Conservation (phyloP, 345 rosid species). For the Lumnitzera littorea region DNA sequence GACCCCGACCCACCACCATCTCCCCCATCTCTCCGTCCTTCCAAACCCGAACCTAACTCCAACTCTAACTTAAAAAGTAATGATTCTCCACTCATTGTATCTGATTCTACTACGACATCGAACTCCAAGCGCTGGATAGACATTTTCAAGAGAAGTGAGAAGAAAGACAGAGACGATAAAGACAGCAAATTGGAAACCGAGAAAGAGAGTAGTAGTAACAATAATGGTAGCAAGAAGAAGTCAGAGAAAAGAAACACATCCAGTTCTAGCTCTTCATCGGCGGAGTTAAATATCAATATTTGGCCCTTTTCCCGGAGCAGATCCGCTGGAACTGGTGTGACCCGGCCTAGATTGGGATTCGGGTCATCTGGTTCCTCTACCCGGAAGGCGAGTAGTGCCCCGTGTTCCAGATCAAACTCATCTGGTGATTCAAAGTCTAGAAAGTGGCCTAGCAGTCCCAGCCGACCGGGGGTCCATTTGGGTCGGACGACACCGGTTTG, state of each 20-base stretch:
- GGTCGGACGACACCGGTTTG: constrained; percentile 75
- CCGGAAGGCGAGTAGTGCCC: constrained; percentile 74
- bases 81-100: constrained; percentile 8
- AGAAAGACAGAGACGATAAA: constrained; percentile 25
- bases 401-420: constrained; percentile 76
- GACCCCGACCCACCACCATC: neutral
- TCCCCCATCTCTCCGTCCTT: neutral
- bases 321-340: constrained; percentile 57
- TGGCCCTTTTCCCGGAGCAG: constrained; percentile 88
- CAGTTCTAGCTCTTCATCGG: constrained; percentile 14
- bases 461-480: constrained; percentile 56
- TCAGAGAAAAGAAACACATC: constrained; percentile 19
- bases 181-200: constrained; percentile 17
- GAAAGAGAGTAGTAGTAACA: constrained; percentile 18
- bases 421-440: constrained; percentile 49
- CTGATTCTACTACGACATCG: constrained; percentile 14
- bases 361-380: constrained; percentile 6
- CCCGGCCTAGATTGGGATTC: constrained; percentile 45
- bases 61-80: constrained; percentile 6
- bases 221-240: constrained; percentile 27
- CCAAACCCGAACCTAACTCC: constrained; percentile 14
- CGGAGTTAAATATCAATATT: constrained; percentile 65
- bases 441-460: constrained; percentile 64
- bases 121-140: constrained; percentile 68
- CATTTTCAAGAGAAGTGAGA: constrained; percentile 48